A percentile compares a stretch with the other conserved stretches of the same genome.
phyloP scores from a whole-genome alignment of 2,329 filamentous ascomycete species.

The Aspergillus proliferans region DNA sequence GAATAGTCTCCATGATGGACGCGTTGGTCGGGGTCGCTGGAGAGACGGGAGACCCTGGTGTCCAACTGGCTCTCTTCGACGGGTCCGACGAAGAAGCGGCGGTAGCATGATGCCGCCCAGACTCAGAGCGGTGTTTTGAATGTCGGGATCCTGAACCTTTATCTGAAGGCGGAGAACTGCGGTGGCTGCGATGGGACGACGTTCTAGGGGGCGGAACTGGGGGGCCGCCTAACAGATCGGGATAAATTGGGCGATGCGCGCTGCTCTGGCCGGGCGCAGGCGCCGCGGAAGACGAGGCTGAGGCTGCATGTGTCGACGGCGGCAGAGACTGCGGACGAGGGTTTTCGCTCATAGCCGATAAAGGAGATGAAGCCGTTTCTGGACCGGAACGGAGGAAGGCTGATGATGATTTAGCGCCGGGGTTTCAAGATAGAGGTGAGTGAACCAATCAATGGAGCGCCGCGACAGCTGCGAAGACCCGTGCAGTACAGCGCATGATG shows the following conservation, averaged over 20 bases:
- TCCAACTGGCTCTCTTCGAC: conserved; percentile 36
- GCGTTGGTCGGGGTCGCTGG: conserved; percentile 28
- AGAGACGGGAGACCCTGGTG: conserved; percentile 32
- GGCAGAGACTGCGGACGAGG: conserved; percentile 41
- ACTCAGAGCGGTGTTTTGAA: conserved; percentile 33
- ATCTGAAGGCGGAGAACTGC: conserved; percentile 30
- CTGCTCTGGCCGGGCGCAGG: conserved; percentile 22
- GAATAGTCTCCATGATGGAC: conserved; percentile 48
- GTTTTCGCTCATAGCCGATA: conserved; percentile 37
- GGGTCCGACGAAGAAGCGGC: conserved; percentile 41
- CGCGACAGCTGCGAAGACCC: conserved; percentile 39
- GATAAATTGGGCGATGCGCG: conserved; percentile 27
- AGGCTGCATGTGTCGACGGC: conserved; percentile 36
- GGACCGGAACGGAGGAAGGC: conserved; percentile 25
- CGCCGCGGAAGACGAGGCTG: conserved; percentile 30
- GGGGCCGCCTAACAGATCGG: conserved; percentile 53
- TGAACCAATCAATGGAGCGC: conserved; percentile 11
- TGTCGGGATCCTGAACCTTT: conserved; percentile 37
- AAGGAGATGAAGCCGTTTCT: conserved; percentile 12
- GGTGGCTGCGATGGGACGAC: conserved; percentile 61
- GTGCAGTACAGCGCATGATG: conserved; percentile 44
- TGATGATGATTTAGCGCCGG: conserved; percentile 22
- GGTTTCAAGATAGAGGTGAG: conserved; percentile 6
- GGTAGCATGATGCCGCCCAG: conserved; percentile 25
- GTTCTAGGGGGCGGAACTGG: conserved; percentile 74